Percentiles rank a stretch among this genome's conserved stretches.
Conservation (phyloP, 257 asterid genomes). For the Eustoma russellianum region DNA sequence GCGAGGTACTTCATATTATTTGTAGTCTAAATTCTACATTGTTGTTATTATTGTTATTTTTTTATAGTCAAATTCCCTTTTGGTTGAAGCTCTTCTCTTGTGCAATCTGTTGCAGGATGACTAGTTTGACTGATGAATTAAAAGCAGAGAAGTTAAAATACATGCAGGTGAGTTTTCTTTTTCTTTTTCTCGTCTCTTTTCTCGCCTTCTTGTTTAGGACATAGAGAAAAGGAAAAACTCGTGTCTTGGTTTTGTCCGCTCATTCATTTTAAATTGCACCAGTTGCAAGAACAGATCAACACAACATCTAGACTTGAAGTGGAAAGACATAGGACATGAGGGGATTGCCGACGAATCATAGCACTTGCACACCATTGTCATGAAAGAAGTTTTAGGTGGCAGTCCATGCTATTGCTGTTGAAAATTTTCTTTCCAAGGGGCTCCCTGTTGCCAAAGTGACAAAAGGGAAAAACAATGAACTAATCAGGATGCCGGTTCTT, state of each 20-base stretch:
- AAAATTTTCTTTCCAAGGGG: too few relatives aligned
- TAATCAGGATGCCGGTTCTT: too few relatives aligned
- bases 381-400: too few relatives aligned
- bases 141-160: slow-evolving; percentile 61
- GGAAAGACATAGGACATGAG: slow-evolving; percentile 50
- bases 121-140: slow-evolving; percentile 75
- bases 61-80: neutral
- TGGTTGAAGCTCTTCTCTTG: too few relatives aligned
- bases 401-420: too few relatives aligned
- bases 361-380: neutral
- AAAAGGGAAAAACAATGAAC: too few relatives aligned
- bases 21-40: neutral
- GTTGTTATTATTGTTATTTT: neutral
- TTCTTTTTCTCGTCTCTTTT: neutral
- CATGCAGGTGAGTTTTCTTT: slow-evolving; percentile 50
- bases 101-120: slow-evolving; percentile 47
- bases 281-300: slow-evolving; percentile 74
- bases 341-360: slow-evolving; percentile 43
- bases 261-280: slow-evolving; percentile 21
- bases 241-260: neutral
- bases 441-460: too few relatives aligned
- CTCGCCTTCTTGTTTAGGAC: neutral
- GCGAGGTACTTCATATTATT: slow-evolving; percentile 40
- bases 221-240: neutral
- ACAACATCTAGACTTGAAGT: slow-evolving; percentile 43